A percentile compares a stretch with the other conserved stretches of the same genome.
phyloP scores from a whole-genome alignment of 805 yeast genomes.

The Komagataella phaffii region DNA sequence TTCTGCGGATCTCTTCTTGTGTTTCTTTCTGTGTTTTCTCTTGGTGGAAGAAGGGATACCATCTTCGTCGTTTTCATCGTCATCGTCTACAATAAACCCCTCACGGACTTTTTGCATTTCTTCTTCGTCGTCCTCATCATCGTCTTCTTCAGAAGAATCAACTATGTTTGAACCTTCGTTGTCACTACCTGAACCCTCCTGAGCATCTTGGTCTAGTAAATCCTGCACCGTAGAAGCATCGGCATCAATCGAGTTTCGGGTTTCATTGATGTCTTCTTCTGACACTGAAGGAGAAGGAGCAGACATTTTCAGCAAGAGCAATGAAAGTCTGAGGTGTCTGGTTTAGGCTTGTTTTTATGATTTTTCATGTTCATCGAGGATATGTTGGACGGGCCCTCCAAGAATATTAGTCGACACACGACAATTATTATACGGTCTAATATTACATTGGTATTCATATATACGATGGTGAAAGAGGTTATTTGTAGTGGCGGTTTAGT shows the following conservation, averaged over 20 bases:
- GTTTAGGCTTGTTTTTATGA: not conserved
- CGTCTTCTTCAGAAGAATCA: slow-evolving; percentile 85
- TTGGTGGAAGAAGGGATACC: slow-evolving; percentile 17
- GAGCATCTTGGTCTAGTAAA: slow-evolving; percentile 15
- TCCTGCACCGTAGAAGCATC: not conserved
- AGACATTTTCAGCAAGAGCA: not conserved
- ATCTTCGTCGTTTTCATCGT: slow-evolving; percentile 52
- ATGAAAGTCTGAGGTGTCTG: not conserved
- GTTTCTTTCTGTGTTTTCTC: slow-evolving; percentile 20
- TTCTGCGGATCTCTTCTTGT: slow-evolving; percentile 22
- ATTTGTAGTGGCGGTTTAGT: slow-evolving; percentile 38
- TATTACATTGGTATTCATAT: slow-evolving; percentile 14
- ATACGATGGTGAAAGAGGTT: not conserved
- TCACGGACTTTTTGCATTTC: slow-evolving; percentile 74
- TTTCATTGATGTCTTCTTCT: not conserved
- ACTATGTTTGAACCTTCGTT: slow-evolving; percentile 24
- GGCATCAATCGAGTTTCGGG: not conserved
- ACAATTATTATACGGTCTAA: not conserved
- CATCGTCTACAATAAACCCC: slow-evolving; percentile 91
- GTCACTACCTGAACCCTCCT: slow-evolving; percentile 18
- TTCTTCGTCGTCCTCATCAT: slow-evolving; percentile 75
- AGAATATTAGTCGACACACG: not conserved
- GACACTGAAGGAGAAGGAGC: not conserved
- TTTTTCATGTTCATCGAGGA: not conserved
- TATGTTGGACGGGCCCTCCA: not conserved